A percentile compares a stretch with the other conserved stretches of the same genome.
These are phyloP conservation scores for Magnolia sinica DNA, from an alignment of 164 flowering plant genomes.

Conservation along the genomic window DNA sequence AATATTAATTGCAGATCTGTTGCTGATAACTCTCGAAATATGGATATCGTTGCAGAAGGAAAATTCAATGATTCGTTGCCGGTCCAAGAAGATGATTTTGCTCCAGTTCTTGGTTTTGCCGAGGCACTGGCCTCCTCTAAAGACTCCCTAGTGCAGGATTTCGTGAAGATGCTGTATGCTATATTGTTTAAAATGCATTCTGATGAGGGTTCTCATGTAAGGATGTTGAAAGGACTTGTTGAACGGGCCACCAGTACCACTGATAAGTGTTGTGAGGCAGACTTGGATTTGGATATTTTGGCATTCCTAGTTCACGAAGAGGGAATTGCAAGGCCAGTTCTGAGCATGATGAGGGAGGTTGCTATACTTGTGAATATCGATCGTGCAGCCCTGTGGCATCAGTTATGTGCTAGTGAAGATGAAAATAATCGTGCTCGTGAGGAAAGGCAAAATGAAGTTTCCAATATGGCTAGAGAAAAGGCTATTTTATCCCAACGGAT, in stretches of 20 bases:
- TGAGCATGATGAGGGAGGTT: conserved; percentile 91
- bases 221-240: conserved; percentile 87
- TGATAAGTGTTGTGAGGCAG: conserved; percentile 59
- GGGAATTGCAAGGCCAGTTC: conserved; percentile 67
- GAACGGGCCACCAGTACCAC: conserved; percentile 67
- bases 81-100: conserved; percentile 65
- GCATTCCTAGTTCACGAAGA: conserved; percentile 35
- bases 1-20: conserved; percentile 35
- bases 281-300: conserved; percentile 80
- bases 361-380: conserved; percentile 92
- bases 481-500: conserved; percentile 61
- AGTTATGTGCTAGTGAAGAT: conserved; percentile 84
- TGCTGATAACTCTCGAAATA: conserved; percentile 44
- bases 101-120: conserved; percentile 76
- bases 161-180: conserved; percentile 74
- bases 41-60: conserved; percentile 42
- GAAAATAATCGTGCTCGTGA: conserved; percentile 72
- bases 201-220: conserved; percentile 61
- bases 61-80: conserved; percentile 45
- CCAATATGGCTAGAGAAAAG: conserved; percentile 62
- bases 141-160: conserved; percentile 60
- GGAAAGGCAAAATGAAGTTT: conserved; percentile 61
- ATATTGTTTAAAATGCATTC: conserved; percentile 73
- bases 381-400: conserved; percentile 97
- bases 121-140: conserved; percentile 81